Conservation (phyloP, 2,329 filamentous ascomycete species). For the Calycina herbarum region DNA sequence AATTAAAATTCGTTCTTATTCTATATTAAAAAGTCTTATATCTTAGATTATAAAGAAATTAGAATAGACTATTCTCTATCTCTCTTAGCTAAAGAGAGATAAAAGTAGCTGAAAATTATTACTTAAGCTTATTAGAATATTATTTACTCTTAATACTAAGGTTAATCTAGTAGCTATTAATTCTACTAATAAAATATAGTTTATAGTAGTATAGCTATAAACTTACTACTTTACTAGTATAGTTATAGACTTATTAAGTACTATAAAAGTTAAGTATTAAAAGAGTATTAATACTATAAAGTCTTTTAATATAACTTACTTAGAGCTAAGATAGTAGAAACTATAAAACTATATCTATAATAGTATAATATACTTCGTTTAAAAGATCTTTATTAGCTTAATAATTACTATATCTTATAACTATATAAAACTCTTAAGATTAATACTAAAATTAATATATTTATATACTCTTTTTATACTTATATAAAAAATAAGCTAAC, state of each 20-base stretch:
- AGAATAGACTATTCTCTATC: background rate
- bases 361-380: constrained; percentile 32
- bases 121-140: constrained; percentile 6
- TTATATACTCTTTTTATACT: background rate
- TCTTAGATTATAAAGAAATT: background rate
- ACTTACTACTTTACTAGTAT: constrained; percentile 47
- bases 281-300: constrained; percentile 43
- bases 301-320: constrained; percentile 40
- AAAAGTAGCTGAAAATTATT: background rate
- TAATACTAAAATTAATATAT: constrained; percentile 15
- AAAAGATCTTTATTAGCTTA: constrained; percentile 43
- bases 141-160: constrained; percentile 3
- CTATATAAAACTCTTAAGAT: constrained; percentile 22
- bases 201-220: constrained; percentile 2
- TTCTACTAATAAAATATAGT: constrained; percentile 4
- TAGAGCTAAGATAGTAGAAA: constrained; percentile 34
- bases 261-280: constrained; percentile 50
- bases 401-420: constrained; percentile 40
- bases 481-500: background rate
- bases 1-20: constrained; percentile 20
- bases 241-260: constrained; percentile 42
- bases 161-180: constrained; percentile 9
- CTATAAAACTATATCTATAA: constrained; percentile 16
- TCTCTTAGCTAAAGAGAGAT: constrained; percentile 6
- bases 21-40: constrained; percentile 12